phyloP scores from a whole-genome alignment of 2,329 filamentous ascomycete genomes.

The Colletotrichum higginsianum region DNA sequence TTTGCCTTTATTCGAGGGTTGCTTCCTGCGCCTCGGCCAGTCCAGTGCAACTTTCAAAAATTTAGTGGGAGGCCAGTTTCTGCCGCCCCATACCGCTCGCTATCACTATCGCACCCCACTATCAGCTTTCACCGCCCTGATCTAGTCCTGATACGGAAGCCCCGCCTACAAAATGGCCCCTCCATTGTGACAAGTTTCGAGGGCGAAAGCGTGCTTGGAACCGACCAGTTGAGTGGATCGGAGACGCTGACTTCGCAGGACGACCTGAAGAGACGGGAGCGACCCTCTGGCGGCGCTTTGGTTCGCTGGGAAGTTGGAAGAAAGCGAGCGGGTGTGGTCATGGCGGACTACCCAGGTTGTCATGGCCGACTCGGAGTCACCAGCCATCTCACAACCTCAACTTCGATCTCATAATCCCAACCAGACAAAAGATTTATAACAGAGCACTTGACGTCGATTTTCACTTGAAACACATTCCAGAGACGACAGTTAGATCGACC shows the following conservation, averaged over 20 bases:
- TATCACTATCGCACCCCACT: conserved; percentile 31
- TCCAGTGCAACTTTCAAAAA: conserved; percentile 41
- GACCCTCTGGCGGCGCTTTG: conserved; percentile 5
- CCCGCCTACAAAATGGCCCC: conserved; percentile 22
- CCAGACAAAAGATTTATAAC: not conserved
- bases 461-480: not conserved
- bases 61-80: conserved; percentile 43
- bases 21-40: conserved; percentile 13
- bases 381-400: conserved; percentile 13
- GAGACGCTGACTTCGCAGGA: conserved; percentile 14
- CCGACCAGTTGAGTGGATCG: conserved; percentile 16
- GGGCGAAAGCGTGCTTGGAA: conserved; percentile 19
- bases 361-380: conserved; percentile 19
- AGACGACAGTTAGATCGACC: not conserved
- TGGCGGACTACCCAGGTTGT: conserved; percentile 32
- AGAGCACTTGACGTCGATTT: not conserved
- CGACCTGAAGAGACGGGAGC: not conserved
- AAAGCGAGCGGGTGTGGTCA: not conserved
- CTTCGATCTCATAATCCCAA: conserved; percentile 1
- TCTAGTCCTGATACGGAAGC: conserved; percentile 12
- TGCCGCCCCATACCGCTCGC: conserved; percentile 38
- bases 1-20: conserved; percentile 1
- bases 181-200: conserved; percentile 1
- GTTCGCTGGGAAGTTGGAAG: not conserved
- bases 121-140: conserved; percentile 28